Evolutionary conservation across 768 basidiomycete genomes (phyloP).

Genomic region (Boletus reticuloceps): DNA sequence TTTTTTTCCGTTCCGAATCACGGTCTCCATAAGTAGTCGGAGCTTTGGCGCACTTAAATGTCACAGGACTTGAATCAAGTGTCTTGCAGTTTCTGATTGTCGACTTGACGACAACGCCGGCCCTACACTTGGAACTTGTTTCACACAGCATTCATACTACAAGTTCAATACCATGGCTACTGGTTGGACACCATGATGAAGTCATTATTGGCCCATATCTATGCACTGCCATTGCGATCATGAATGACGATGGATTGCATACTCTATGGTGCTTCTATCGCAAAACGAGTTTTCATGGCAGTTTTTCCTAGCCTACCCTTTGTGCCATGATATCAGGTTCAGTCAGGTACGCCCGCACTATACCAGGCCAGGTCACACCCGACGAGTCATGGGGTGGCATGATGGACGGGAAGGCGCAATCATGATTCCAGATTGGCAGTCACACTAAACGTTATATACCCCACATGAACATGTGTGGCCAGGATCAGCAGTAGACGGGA

Average conservation of each 20-base stretch:
- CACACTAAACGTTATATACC: slow-evolving; percentile 21
- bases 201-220: neutral
- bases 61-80: neutral
- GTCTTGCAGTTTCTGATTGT: neutral
- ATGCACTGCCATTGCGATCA: neutral
- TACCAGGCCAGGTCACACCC: neutral
- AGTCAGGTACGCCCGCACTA: slow-evolving; percentile 8
- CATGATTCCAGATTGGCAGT: slow-evolving; percentile 13
- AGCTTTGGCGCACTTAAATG: neutral
- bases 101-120: slow-evolving; percentile 5
- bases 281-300: neutral
- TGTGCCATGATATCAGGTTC: neutral
- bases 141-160: slow-evolving; percentile 3
- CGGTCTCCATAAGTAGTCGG: slow-evolving; percentile 3
- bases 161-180: neutral
- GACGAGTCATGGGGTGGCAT: slow-evolving; percentile 8
- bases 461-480: slow-evolving; percentile 17
- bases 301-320: neutral
- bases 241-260: neutral
- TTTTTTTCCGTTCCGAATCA: slow-evolving; percentile 1
- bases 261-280: neutral
- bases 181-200: neutral
- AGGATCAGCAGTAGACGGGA: slow-evolving; percentile 11
- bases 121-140: neutral
- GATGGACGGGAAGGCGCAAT: slow-evolving; percentile 12